Evolutionary conservation across 2,329 filamentous ascomycete genomes (phyloP), one percentile per base, ranked within the genome.

Genomic region (Ceratocystis ficicola): DNA sequence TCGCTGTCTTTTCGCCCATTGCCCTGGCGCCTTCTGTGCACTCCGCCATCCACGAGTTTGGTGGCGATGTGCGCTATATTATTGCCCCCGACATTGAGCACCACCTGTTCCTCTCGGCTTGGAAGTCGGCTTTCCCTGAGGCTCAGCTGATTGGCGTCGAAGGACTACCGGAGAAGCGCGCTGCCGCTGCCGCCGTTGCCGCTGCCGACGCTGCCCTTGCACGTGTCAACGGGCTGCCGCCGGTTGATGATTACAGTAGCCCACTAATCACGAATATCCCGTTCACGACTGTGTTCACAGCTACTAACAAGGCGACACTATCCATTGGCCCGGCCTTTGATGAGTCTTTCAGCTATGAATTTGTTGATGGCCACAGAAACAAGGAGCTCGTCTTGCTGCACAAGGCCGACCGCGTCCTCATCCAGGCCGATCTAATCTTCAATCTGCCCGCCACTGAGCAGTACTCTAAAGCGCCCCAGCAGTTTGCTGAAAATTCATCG

Each of bases 1-100:
- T 97, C 48, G 89, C 90, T 70, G 86, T 96, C 74, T 96, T 96
- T 81, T 96, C 91, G 0, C 94, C 94, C 22, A 89, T 94, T 25
- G 88, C 87, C 15, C 82, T 96, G 65, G 97, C 92, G 2, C 81
- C 86, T 2, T 84, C 87, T 66, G 86, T 91, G 48, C 84, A 81
- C 69, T 74, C 79, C 70, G 85, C 87, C 73, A 78, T 89, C 63
- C 77, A 80, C 65, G 79, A 84, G 44, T 77, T 90, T 66, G 86
- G 86, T 68, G 86, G 86, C 63, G 80, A 84, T 15, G 84, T 96
- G 63, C 83, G 82, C 70, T 97, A 97, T 80, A 86, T 99, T 70
- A 80, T 93, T 30, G 93, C 94, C 0, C 84, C 87, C 1, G 94
- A 99, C 74, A 81, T 89, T 63, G 91, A 99, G 78, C 94, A 99